Evolutionary conservation across 495 filamentous ascomycete species (phyloP), one percentile per base, ranked within the genome.

Genomic region (Sphaerosporella brunnea): DNA sequence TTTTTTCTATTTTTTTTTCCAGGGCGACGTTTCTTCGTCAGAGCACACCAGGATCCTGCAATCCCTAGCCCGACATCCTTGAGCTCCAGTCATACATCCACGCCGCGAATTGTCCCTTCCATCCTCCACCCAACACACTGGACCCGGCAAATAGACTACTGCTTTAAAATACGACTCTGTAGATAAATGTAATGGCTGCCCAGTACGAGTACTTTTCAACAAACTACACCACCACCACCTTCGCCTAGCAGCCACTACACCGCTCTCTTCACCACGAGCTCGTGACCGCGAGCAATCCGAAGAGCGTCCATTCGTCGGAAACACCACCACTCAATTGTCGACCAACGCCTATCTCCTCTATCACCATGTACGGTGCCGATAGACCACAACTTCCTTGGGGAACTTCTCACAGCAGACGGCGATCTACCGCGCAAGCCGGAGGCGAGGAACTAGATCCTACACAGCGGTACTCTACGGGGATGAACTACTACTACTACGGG

Each of bases 181-280:
- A 46, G 43, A 46, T 36, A 46, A 46, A 34, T 46, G 43, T 46
- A 35, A 46, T 46, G 43, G 43, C 43, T 46, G 28, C 43, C 43
- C 1, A 34, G 18, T 46, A 46, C 30, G 30, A 34, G n/a, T 36
- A 46, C 43, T 21, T 43, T 11, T 43, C 39, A 28, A 43, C 24
- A 23, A 46, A 16, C 25, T 18, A 46, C 25, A 26, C 23, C 41
- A 25, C 20, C 10, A 20, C 18, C 37, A 40, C 37, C 13, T 5
- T 32, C 24, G 43, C 43, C 30, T 46, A 46, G 28, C 43, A 46
- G 25, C 43, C 8, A 34, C 35, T 8, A 18, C 7, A 8, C 35
- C 8, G 5, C 4, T 18, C 35, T 9, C 35, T 9, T 15, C 4
- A 37, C 4, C 35, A 11, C 35, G 28, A 32, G 13, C 28, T n/a